Conservation (phyloP, 345 rosid genomes). For the Carallia brachiata region DNA sequence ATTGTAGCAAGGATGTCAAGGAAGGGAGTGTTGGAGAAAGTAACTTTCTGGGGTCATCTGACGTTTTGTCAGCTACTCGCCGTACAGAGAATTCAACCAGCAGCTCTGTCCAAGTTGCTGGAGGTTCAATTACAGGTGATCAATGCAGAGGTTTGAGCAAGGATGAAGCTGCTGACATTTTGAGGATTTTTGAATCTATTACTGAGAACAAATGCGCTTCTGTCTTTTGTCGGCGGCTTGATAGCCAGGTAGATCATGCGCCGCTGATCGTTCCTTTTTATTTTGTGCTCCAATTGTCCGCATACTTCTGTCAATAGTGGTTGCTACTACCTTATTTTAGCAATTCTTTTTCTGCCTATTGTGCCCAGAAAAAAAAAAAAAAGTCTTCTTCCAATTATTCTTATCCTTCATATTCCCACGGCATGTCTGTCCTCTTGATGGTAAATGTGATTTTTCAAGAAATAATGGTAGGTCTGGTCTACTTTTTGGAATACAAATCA, state of each 20-base stretch:
- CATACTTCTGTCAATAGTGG: background rate
- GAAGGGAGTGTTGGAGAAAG: constrained; percentile 74
- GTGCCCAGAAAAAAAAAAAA: too few relatives aligned
- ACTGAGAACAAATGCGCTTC: constrained; percentile 51
- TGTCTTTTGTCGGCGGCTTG: constrained; percentile 62
- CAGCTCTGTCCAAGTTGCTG: constrained; percentile 34
- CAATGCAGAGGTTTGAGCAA: constrained; percentile 27
- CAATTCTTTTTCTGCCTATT: too few relatives aligned
- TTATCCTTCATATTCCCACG: too few relatives aligned
- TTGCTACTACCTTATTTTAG: too few relatives aligned
- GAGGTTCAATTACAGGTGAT: constrained; percentile 30
- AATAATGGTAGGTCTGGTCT: too few relatives aligned
- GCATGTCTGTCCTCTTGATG: too few relatives aligned
- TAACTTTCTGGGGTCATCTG: constrained; percentile 45
- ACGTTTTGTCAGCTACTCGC: constrained; percentile 37
- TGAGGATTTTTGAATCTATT: constrained; percentile 46
- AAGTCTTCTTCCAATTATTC: too few relatives aligned
- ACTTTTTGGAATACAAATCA: too few relatives aligned
- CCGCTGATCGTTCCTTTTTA: background rate
- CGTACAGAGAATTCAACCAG: constrained; percentile 45
- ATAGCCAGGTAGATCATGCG: constrained; percentile 65
- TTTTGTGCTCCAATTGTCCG: background rate
- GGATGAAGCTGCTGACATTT: constrained; percentile 37
- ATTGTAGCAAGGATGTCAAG: constrained; percentile 47
- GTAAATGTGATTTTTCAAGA: too few relatives aligned